Conservation (phyloP, 176 grass and related monocot genomes). For the Musa schizocarpa region DNA sequence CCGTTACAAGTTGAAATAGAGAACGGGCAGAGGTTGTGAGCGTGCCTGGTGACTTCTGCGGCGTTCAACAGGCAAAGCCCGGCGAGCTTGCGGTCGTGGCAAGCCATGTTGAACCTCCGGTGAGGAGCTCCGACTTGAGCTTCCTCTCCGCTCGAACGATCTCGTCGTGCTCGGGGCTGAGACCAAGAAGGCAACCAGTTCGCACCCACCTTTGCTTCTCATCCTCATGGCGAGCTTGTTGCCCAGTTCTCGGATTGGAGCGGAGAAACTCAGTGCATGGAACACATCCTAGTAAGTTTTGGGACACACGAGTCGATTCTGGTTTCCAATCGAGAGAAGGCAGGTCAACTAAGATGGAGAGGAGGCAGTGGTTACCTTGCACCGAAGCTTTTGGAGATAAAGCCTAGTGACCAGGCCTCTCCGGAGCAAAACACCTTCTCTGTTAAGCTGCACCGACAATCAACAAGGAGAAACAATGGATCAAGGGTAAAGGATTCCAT, state of each 20-base stretch:
- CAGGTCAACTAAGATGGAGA: neutral
- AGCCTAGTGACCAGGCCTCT: constrained; percentile 19
- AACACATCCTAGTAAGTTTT: constrained; percentile 22
- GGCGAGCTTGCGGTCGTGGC: constrained; percentile 32
- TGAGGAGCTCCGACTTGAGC: constrained; percentile 31
- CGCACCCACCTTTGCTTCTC: constrained; percentile 36
- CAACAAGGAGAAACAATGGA: neutral
- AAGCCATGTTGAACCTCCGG: constrained; percentile 36
- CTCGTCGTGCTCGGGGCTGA: constrained; percentile 17
- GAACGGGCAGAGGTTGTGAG: neutral
- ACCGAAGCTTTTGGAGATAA: constrained; percentile 3
- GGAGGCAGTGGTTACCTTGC: constrained; percentile 1
- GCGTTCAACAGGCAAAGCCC: constrained; percentile 35
- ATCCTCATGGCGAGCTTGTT: constrained; percentile 26
- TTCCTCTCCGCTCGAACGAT: constrained; percentile 30
- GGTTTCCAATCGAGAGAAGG: neutral
- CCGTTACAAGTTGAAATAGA: neutral
- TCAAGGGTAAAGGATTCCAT: too few species aligned
- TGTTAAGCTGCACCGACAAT: constrained; percentile 23
- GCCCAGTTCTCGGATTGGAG: constrained; percentile 19
- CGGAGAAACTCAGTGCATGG: constrained; percentile 21
- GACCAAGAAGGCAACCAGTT: constrained; percentile 31
- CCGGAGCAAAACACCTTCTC: constrained; percentile 36
- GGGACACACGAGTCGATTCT: neutral
- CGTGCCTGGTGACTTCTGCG: constrained; percentile 28